A percentile compares a stretch with the other conserved stretches of the same genome.
Evolutionary conservation across 2,329 filamentous ascomycete species (phyloP).

Genomic region (Diaporthe citrichinensis): DNA sequence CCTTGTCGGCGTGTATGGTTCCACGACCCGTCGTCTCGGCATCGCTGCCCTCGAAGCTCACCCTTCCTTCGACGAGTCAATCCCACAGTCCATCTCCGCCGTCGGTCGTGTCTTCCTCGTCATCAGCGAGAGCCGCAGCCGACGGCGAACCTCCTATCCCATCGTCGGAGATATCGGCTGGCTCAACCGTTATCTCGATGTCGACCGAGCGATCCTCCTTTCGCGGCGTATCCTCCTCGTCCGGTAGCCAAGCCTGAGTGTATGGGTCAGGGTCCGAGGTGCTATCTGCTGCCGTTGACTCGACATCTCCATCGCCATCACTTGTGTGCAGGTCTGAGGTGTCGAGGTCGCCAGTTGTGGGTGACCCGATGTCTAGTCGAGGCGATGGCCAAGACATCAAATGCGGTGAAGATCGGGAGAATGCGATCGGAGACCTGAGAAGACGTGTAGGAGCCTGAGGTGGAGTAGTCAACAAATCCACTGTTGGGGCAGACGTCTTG

Average conservation of each 20-base stretch:
- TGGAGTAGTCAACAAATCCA: not conserved
- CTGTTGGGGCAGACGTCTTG: not conserved
- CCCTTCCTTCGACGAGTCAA: conserved; percentile 39
- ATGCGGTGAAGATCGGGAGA: conserved; percentile 35
- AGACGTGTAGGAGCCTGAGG: not conserved
- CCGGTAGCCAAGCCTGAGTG: conserved; percentile 18
- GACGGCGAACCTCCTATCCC: conserved; percentile 13
- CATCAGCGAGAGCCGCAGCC: conserved; percentile 39
- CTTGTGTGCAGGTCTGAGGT: conserved; percentile 38
- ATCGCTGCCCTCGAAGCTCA: conserved; percentile 39
- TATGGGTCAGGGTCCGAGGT: conserved; percentile 40
- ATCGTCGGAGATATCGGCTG: conserved; percentile 14
- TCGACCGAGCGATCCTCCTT: conserved; percentile 18
- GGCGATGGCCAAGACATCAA: conserved; percentile 15
- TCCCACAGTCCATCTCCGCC: conserved; percentile 38
- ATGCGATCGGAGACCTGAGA: conserved; percentile 20
- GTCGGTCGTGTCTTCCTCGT: conserved; percentile 38
- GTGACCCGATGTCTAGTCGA: conserved; percentile 39
- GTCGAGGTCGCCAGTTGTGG: conserved; percentile 39
- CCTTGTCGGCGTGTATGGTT: not conserved
- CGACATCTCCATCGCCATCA: conserved; percentile 42
- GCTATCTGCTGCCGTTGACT: conserved; percentile 40
- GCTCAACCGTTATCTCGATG: conserved; percentile 12
- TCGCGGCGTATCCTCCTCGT: not conserved
- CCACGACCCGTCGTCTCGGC: conserved; percentile 36